Percentiles rank a stretch among this genome's conserved stretches.
These are phyloP conservation scores for Zarea fungicola DNA, from an alignment of 2,329 filamentous ascomycete species.

Conservation along the genomic window DNA sequence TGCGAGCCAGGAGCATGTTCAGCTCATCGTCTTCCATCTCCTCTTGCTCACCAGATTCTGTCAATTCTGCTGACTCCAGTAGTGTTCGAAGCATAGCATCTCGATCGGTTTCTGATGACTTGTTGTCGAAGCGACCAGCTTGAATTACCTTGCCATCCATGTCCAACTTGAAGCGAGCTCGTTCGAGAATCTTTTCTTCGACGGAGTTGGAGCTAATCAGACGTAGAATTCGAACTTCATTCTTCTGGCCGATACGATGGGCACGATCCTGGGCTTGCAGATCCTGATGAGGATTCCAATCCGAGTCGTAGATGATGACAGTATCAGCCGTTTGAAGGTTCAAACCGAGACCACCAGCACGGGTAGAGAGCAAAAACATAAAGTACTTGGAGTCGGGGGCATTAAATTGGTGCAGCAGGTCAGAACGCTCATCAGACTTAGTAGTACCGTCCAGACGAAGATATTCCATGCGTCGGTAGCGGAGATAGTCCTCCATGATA, in stretches of 20 bases:
- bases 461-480: slow-evolving; percentile 77
- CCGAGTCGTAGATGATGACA: slow-evolving; percentile 98
- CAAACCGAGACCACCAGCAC: slow-evolving; percentile 93
- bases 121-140: slow-evolving; percentile 98
- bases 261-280: slow-evolving; percentile 98
- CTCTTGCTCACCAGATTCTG: slow-evolving; percentile 69
- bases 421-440: slow-evolving; percentile 94
- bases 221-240: slow-evolving; percentile 93
- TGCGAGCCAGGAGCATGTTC: slow-evolving; percentile 89
- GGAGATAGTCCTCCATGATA: slow-evolving; percentile 98
- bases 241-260: slow-evolving; percentile 99
- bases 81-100: slow-evolving; percentile 94
- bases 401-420: slow-evolving; percentile 85
- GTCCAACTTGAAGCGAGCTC: slow-evolving; percentile 94
- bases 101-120: slow-evolving; percentile 96
- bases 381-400: slow-evolving; percentile 87
- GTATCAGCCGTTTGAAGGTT: slow-evolving; percentile 97
- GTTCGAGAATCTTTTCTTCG: slow-evolving; percentile 96
- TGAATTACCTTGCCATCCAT: slow-evolving; percentile 99
- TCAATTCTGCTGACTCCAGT: slow-evolving; percentile 74
- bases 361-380: slow-evolving; percentile 96
- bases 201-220: slow-evolving; percentile 96
- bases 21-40: slow-evolving; percentile 99
- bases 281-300: slow-evolving; percentile 99
- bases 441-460: slow-evolving; percentile 93